Percentiles rank a stretch among this genome's conserved stretches.
Conservation (phyloP, 805 yeast genomes). For the Kodamaea restingae region DNA sequence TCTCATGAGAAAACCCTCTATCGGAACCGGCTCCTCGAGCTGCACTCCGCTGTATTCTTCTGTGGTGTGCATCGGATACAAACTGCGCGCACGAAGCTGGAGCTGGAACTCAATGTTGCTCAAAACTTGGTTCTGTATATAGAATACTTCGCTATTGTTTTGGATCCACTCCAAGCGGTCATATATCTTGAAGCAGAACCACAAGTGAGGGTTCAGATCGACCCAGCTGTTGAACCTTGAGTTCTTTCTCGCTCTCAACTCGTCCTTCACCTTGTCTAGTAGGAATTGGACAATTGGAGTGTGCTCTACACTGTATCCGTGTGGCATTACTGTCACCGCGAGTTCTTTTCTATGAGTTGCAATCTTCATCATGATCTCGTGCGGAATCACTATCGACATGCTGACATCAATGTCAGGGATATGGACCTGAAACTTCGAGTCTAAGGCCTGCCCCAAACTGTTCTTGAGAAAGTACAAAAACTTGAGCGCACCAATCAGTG, state of each 20-base stretch:
- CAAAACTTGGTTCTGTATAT: slow-evolving; percentile 26
- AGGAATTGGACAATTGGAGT: slow-evolving; percentile 35
- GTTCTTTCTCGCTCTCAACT: slow-evolving; percentile 19
- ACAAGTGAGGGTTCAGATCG: slow-evolving; percentile 24
- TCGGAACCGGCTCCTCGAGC: slow-evolving; percentile 57
- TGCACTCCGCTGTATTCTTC: slow-evolving; percentile 6
- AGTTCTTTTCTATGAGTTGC: slow-evolving; percentile 9
- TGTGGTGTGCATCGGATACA: slow-evolving; percentile 31
- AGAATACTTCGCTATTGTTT: slow-evolving; percentile 26
- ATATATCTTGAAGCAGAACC: slow-evolving; percentile 61
- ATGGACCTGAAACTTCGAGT: slow-evolving; percentile 27
- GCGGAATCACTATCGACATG: slow-evolving; percentile 47
- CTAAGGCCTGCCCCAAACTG: slow-evolving; percentile 36
- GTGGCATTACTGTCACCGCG: slow-evolving; percentile 10
- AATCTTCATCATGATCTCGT: slow-evolving; percentile 10
- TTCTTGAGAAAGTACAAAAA: slow-evolving; percentile 62
- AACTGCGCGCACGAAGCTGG: slow-evolving; percentile 53
- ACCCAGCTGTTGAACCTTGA: slow-evolving; percentile 15
- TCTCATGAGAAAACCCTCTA: slow-evolving; percentile 77
- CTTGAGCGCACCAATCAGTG: slow-evolving; percentile 48
- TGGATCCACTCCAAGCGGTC: slow-evolving; percentile 62
- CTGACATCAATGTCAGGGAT: slow-evolving; percentile 46
- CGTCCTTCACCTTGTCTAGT: slow-evolving; percentile 30
- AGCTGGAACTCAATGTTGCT: slow-evolving; percentile 41
- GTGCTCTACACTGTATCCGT: slow-evolving; percentile 23